Percentiles rank a stretch among this genome's conserved stretches.
Evolutionary conservation across 192 early-diverging fungal species (phyloP).

Genomic region (Coemansia sp.): DNA sequence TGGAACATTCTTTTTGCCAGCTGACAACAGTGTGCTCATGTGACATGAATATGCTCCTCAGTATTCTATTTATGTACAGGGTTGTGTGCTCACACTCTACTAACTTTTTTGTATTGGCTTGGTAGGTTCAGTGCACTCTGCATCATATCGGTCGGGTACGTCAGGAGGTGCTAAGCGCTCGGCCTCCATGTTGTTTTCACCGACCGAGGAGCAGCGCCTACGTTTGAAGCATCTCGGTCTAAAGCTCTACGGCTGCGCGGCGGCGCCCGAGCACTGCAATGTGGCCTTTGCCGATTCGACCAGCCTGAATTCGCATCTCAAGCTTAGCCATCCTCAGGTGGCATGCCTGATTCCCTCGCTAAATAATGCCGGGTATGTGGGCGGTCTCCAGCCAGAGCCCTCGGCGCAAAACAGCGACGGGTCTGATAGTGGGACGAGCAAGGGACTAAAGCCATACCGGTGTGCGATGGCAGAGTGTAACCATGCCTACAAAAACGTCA

Average conservation of each 20-base stretch:
- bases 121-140: conserved; percentile 13
- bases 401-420: conserved; percentile 5
- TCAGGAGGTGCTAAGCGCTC: conserved; percentile 45
- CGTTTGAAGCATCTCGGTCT: conserved; percentile 46
- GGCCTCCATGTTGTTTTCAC: conserved; percentile 48
- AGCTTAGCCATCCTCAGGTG: conserved; percentile 40
- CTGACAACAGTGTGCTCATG: not conserved
- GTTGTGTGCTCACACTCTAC: not conserved
- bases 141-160: not conserved
- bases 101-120: not conserved
- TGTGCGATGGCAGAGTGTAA: conserved; percentile 69
- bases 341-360: conserved; percentile 47
- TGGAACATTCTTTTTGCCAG: not conserved
- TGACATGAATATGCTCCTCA: not conserved
- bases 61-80: not conserved
- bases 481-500: conserved; percentile 80
- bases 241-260: conserved; percentile 57
- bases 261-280: conserved; percentile 34
- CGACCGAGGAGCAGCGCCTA: conserved; percentile 55
- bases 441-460: conserved; percentile 59
- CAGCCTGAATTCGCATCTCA: conserved; percentile 52
- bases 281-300: conserved; percentile 42
- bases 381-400: not conserved
- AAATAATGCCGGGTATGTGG: not conserved
- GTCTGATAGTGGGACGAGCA: not conserved